Evolutionary conservation across 2,329 filamentous ascomycete species (phyloP), one percentile per base, ranked within the genome.

Genomic region (Trichoderma polysporum): DNA sequence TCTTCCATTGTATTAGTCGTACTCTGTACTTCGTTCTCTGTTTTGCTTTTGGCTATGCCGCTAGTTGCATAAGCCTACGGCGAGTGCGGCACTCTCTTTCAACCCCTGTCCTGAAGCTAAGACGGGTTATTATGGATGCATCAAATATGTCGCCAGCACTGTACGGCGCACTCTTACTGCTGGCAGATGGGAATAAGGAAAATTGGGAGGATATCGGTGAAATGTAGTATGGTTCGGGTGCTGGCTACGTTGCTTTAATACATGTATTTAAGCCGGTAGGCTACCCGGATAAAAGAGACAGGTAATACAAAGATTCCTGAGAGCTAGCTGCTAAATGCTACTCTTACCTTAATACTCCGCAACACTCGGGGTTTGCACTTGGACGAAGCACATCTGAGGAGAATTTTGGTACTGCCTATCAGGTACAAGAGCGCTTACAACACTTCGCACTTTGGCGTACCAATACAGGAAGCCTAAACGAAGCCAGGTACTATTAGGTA

Each of bases 51-150:
- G 45, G 12, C 41, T 41, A 15, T 50, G 10, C 3, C 45, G 22
- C 45, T 61, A 61, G 58, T 45, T 50, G 58, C 58, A 37, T 61
- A 45, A 61, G 27, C 39, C 45, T 29, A 50, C 33, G 35, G 58
- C 17, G 37, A 25, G 15, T 50, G 33, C 58, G 45, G 58, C 58
- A 45, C 39, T 50, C 39, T 27, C 25, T 37, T 50, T 19, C 17
- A 25, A 27, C 39, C 45, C 47, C 58, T 37, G 52, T 31, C 58
- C 31, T 33, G 58, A 50, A 50, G 58, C 31, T 37, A 31, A 37
- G 12, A 13, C 8, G n/a, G 35, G 35, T 22, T 22, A 57, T 57
- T 19, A 22, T n/a, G 29, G 31, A 50, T 47, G 56, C 56, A 47
- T 47, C 56, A 49, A 22, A 15, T 31, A 29, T 29, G 37, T 27